Evolutionary conservation across 495 filamentous ascomycete genomes (phyloP).

Genomic region (Penicillium nucicola): DNA sequence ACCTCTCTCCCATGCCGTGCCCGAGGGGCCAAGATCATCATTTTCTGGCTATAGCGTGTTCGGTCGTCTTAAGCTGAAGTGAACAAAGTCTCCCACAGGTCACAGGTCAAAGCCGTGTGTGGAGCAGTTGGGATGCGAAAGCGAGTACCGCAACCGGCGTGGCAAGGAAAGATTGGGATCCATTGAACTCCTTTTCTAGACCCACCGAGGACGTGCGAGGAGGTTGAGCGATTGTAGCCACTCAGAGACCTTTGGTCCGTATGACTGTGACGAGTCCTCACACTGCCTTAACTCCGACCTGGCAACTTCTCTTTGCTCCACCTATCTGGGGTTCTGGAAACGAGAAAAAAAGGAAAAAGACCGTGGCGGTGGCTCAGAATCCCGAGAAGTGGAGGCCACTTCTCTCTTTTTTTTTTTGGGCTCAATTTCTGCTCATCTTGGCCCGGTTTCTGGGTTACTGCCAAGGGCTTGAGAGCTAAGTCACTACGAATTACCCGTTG

Average conservation of each 20-base stretch:
- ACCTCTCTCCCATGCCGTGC: conserved; percentile 5
- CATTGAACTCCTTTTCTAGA: neutral
- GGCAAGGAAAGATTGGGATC: conserved; percentile 9
- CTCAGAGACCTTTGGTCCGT: conserved; percentile 3
- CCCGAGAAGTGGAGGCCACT: conserved; percentile 6
- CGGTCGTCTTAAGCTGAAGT: neutral
- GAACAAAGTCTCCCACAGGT: conserved; percentile 1
- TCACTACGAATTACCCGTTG: neutral
- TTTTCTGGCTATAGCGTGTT: neutral
- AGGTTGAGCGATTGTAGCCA: neutral
- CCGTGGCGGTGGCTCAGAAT: conserved; percentile 29
- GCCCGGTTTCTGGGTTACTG: conserved; percentile 1
- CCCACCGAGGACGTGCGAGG: conserved; percentile 12
- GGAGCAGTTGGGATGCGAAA: conserved; percentile 13
- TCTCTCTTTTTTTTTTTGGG: too few relatives aligned
- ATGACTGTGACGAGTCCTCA: conserved; percentile 18
- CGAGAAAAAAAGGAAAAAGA: conserved; percentile 26
- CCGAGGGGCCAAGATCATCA: neutral
- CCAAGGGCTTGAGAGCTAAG: neutral
- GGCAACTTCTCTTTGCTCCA: neutral
- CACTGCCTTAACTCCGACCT: neutral
- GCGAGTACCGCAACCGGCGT: conserved; percentile 23
- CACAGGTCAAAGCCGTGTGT: conserved; percentile 11
- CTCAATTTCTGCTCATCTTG: conserved; percentile 1
- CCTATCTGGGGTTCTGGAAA: conserved; percentile 33